phyloP scores from a whole-genome alignment of 179 eudicot genomes.

The Patellifolia procumbens region DNA sequence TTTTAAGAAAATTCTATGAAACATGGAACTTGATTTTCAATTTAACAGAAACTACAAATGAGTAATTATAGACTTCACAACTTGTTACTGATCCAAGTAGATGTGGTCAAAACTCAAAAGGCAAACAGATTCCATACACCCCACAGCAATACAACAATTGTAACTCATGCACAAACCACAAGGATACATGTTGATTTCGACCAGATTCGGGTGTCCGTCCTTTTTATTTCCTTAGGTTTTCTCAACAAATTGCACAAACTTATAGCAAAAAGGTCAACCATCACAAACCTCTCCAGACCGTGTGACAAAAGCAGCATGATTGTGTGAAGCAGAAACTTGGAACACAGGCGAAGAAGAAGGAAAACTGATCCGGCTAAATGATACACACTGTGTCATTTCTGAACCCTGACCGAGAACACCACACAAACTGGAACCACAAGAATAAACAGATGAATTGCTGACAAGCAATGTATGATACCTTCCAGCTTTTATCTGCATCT shows the following conservation, averaged over 20 bases:
- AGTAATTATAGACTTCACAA: background rate
- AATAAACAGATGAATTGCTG: slow-evolving; percentile 71
- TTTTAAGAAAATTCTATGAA: background rate
- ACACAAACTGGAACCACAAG: slow-evolving; percentile 94
- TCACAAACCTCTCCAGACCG: slow-evolving; percentile 82
- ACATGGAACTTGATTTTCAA: background rate
- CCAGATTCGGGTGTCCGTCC: background rate
- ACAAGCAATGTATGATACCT: slow-evolving; percentile 85
- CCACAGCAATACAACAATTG: background rate
- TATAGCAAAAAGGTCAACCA: background rate
- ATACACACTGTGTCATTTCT: slow-evolving; percentile 75
- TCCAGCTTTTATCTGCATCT: slow-evolving; percentile 97
- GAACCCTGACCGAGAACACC: slow-evolving; percentile 99
- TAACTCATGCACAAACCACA: background rate
- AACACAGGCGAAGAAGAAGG: slow-evolving; percentile 57
- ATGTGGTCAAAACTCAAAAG: background rate
- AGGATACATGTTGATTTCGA: background rate
- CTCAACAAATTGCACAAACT: slow-evolving; percentile 11
- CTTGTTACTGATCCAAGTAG: background rate
- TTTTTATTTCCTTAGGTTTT: background rate
- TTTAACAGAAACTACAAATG: background rate
- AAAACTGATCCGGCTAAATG: slow-evolving; percentile 68
- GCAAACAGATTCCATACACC: background rate
- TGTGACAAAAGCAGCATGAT: slow-evolving; percentile 92
- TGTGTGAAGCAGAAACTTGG: slow-evolving; percentile 90